Evolutionary conservation across 2,329 filamentous ascomycete species (phyloP).

Genomic region (Monosporascus cannonballus): DNA sequence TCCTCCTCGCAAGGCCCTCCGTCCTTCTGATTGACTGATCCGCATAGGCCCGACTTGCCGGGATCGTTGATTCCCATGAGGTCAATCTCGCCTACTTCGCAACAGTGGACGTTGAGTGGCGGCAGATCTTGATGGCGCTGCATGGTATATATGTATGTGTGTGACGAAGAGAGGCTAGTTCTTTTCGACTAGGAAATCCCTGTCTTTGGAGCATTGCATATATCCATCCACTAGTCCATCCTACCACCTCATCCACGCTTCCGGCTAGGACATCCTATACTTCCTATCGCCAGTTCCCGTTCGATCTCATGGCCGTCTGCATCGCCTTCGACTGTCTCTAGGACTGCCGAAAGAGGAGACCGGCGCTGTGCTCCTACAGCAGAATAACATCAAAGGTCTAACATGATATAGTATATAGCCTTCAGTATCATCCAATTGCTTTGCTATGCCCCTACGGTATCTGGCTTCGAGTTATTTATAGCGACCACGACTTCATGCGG

Average conservation of each 20-base stretch:
- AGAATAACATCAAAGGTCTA: neutral
- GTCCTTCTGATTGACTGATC: conserved; percentile 22
- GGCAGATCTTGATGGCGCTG: conserved; percentile 3
- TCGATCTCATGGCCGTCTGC: neutral
- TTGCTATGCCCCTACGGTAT: neutral
- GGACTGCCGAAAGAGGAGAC: neutral
- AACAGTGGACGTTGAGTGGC: conserved; percentile 1
- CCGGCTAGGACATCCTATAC: neutral
- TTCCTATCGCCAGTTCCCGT: neutral
- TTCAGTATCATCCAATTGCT: neutral
- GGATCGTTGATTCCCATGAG: conserved; percentile 16
- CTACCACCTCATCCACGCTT: conserved; percentile 7
- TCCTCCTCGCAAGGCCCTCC: conserved; percentile 16
- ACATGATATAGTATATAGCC: neutral
- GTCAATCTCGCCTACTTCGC: conserved; percentile 19
- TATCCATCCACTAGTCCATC: conserved; percentile 18
- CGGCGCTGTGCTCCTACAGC: neutral
- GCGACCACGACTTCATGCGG: neutral
- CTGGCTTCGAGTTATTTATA: neutral
- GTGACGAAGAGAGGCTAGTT: conserved; percentile 19
- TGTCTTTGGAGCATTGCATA: conserved; percentile 14
- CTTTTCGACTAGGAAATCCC: conserved; percentile 11
- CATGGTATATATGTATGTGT: conserved; percentile 21
- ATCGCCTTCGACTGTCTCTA: neutral
- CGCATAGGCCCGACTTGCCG: conserved; percentile 10